These are phyloP conservation scores for Ustulina deusta DNA, from an alignment of 2,329 filamentous ascomycete genomes.

Conservation along the genomic window DNA sequence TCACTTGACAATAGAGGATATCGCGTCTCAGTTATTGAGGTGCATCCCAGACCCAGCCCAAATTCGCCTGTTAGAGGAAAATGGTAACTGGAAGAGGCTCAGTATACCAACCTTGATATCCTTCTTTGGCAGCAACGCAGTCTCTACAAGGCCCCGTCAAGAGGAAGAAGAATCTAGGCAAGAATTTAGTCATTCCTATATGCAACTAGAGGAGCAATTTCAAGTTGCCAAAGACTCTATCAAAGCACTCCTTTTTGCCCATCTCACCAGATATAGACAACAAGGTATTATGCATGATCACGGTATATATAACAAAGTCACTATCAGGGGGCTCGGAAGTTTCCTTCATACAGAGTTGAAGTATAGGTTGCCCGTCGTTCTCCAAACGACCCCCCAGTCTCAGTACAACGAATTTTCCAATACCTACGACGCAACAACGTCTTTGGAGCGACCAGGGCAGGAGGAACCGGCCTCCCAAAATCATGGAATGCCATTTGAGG, in stretches of 20 bases:
- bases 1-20: slow-evolving; percentile 35
- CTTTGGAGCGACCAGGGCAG: neutral
- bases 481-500: neutral
- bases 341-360: slow-evolving; percentile 35
- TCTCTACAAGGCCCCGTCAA: neutral
- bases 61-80: slow-evolving; percentile 37
- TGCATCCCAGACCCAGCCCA: slow-evolving; percentile 43
- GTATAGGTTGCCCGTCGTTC: neutral
- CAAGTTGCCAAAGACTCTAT: slow-evolving; percentile 31
- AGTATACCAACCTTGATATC: slow-evolving; percentile 38
- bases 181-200: neutral
- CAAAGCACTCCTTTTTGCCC: slow-evolving; percentile 44
- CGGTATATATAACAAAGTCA: slow-evolving; percentile 40
- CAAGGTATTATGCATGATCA: slow-evolving; percentile 35
- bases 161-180: slow-evolving; percentile 1
- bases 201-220: slow-evolving; percentile 34
- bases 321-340: slow-evolving; percentile 38
- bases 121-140: slow-evolving; percentile 14
- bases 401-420: neutral
- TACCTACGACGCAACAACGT: neutral
- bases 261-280: slow-evolving; percentile 35
- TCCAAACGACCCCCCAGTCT: neutral
- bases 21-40: slow-evolving; percentile 42
- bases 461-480: neutral
- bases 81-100: slow-evolving; percentile 41